phyloP scores from a whole-genome alignment of 805 yeast species.

The Candida gorgasii region DNA sequence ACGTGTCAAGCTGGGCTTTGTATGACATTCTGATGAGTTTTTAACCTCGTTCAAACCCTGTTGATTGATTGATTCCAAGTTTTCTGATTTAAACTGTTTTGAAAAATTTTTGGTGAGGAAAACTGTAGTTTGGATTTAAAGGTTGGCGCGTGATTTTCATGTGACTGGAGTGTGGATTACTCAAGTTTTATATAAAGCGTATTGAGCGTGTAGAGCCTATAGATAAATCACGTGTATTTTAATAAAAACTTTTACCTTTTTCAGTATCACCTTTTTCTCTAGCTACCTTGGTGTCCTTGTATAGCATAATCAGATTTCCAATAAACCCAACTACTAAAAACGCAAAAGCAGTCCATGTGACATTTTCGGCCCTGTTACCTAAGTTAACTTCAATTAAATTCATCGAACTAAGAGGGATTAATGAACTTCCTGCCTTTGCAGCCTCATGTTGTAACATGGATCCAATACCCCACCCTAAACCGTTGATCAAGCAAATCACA shows the following conservation, averaged over 20 bases:
- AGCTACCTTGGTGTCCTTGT: slow-evolving; percentile 23
- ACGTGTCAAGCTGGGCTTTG: slow-evolving; percentile 62
- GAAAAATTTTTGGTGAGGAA: slow-evolving; percentile 12
- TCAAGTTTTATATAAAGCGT: too few relatives aligned
- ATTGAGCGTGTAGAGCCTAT: too few relatives aligned
- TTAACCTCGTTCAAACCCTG: too few relatives aligned
- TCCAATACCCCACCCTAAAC: slow-evolving; percentile 63
- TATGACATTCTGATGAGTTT: slow-evolving; percentile 45
- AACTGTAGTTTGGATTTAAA: too few relatives aligned
- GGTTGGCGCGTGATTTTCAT: background rate
- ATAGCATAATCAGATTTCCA: slow-evolving; percentile 31
- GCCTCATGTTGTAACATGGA: slow-evolving; percentile 66
- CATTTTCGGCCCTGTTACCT: slow-evolving; percentile 55
- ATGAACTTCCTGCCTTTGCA: slow-evolving; percentile 40
- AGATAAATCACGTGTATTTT: too few relatives aligned
- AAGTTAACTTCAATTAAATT: slow-evolving; percentile 41
- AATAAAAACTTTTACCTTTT: background rate
- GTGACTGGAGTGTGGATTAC: too few relatives aligned
- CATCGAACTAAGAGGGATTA: slow-evolving; percentile 54
- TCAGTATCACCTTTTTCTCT: slow-evolving; percentile 7
- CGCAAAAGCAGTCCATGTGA: slow-evolving; percentile 63
- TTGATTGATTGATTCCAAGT: background rate
- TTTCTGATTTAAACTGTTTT: too few relatives aligned
- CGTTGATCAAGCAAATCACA: slow-evolving; percentile 35
- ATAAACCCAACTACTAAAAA: slow-evolving; percentile 44